phyloP scores from a whole-genome alignment of 495 filamentous ascomycete species.

The Aspergillus baeticus region DNA sequence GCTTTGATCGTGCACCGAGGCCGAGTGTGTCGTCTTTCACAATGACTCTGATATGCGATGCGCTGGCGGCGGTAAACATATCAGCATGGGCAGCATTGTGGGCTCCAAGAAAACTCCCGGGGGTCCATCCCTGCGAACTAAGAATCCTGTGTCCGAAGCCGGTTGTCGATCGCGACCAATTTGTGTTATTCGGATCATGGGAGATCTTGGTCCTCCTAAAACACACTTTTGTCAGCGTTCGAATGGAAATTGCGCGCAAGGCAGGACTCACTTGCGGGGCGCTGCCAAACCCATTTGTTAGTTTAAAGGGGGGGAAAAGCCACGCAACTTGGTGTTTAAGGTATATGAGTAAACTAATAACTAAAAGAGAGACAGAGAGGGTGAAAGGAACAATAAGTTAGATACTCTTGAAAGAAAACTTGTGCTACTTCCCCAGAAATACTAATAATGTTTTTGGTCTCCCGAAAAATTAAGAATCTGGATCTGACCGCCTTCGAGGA shows the following conservation, averaged over 20 bases:
- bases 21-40: slow-evolving; percentile 90
- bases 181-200: slow-evolving; percentile 89
- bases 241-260: not conserved
- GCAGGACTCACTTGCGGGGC: slow-evolving; percentile 60
- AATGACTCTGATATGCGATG: slow-evolving; percentile 72
- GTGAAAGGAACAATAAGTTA: not conserved
- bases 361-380: no score
- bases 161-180: slow-evolving; percentile 78
- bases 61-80: slow-evolving; percentile 71
- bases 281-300: slow-evolving; percentile 69
- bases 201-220: slow-evolving; percentile 77
- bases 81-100: slow-evolving; percentile 69
- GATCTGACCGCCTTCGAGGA: no score
- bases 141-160: slow-evolving; percentile 87
- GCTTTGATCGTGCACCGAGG: slow-evolving; percentile 72
- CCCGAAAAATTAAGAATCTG: no score
- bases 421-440: no score
- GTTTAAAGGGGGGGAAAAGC: not conserved
- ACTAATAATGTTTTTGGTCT: no score
- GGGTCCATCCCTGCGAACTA: slow-evolving; percentile 83
- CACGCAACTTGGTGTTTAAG: no score
- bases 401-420: not conserved
- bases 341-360: no score
- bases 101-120: slow-evolving; percentile 76
- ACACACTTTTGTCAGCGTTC: not conserved